Conservation (phyloP, 768 basidiomycete species). For the Russula ochroleuca region DNA sequence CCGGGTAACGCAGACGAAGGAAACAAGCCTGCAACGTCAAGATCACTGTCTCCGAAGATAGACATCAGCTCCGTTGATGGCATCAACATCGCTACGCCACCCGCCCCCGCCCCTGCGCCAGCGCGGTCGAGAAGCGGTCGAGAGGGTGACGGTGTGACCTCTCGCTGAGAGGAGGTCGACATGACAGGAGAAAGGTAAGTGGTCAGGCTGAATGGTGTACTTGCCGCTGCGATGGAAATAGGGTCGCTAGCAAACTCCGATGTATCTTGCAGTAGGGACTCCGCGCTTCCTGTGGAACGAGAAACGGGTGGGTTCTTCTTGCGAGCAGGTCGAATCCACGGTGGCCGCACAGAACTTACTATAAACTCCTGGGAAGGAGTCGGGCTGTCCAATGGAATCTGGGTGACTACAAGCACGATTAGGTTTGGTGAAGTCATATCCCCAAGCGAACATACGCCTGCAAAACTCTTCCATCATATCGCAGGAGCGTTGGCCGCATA, state of each 20-base stretch:
- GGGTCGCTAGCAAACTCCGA: slow-evolving; percentile 13
- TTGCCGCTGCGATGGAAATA: not conserved
- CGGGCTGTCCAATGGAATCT: slow-evolving; percentile 76
- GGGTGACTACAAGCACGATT: slow-evolving; percentile 51
- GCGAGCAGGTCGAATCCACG: slow-evolving; percentile 86
- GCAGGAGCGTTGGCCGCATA: slow-evolving; percentile 85
- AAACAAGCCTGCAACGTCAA: slow-evolving; percentile 15
- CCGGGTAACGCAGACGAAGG: not conserved
- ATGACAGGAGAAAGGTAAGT: not conserved
- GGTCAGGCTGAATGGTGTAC: slow-evolving; percentile 1
- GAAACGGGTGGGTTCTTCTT: slow-evolving; percentile 59
- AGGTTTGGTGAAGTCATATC: not conserved
- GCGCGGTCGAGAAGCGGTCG: slow-evolving; percentile 8
- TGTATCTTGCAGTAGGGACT: slow-evolving; percentile 21
- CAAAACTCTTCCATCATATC: slow-evolving; percentile 96
- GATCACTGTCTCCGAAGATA: slow-evolving; percentile 15
- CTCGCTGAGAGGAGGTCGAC: not conserved
- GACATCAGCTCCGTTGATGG: slow-evolving; percentile 20
- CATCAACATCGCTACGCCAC: slow-evolving; percentile 1
- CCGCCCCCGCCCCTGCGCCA: not conserved
- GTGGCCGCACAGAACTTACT: slow-evolving; percentile 53
- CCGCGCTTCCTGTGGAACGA: slow-evolving; percentile 35
- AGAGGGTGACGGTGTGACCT: not conserved
- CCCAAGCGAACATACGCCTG: slow-evolving; percentile 60
- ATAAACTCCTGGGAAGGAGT: slow-evolving; percentile 49